Conservation (phyloP, 2,329 filamentous ascomycete genomes). For the Neocucurbitaria cava region DNA sequence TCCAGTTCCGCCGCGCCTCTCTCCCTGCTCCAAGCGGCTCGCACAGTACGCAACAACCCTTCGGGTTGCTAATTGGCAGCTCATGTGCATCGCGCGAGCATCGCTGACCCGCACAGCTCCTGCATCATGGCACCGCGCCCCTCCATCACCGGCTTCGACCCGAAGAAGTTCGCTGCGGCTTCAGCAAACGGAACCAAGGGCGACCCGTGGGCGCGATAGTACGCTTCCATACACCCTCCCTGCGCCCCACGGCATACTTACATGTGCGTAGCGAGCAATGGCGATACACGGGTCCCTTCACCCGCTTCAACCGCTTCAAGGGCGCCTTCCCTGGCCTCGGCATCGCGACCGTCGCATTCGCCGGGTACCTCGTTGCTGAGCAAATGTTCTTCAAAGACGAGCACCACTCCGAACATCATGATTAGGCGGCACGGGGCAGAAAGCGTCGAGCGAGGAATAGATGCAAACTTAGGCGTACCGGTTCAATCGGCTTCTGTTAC, state of each 20-base stretch:
- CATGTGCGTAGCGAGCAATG: slow-evolving; percentile 77
- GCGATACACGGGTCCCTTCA: slow-evolving; percentile 90
- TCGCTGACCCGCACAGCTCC: slow-evolving; percentile 29
- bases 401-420: slow-evolving; percentile 37
- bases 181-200: slow-evolving; percentile 64
- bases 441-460: slow-evolving; percentile 6
- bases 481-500: slow-evolving; percentile 33
- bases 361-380: slow-evolving; percentile 88
- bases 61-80: slow-evolving; percentile 4
- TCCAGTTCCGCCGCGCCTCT: slow-evolving; percentile 24
- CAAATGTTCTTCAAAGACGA: slow-evolving; percentile 80
- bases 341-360: slow-evolving; percentile 90
- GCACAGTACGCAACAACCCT: slow-evolving; percentile 27
- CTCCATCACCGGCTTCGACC: slow-evolving; percentile 93
- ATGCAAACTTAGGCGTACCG: slow-evolving; percentile 40
- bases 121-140: slow-evolving; percentile 62
- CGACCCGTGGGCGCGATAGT: slow-evolving; percentile 71
- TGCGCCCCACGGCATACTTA: slow-evolving; percentile 24
- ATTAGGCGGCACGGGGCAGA: slow-evolving; percentile 5
- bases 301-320: slow-evolving; percentile 88
- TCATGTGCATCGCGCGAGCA: background rate
- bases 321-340: slow-evolving; percentile 87
- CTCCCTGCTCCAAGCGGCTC: slow-evolving; percentile 29
- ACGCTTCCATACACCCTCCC: slow-evolving; percentile 36
- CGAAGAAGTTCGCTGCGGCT: slow-evolving; percentile 77